Percentiles rank a stretch among this genome's conserved stretches.
These are phyloP conservation scores for Alternaria alternata DNA, from an alignment of 2,329 filamentous ascomycete species.

Conservation along the genomic window DNA sequence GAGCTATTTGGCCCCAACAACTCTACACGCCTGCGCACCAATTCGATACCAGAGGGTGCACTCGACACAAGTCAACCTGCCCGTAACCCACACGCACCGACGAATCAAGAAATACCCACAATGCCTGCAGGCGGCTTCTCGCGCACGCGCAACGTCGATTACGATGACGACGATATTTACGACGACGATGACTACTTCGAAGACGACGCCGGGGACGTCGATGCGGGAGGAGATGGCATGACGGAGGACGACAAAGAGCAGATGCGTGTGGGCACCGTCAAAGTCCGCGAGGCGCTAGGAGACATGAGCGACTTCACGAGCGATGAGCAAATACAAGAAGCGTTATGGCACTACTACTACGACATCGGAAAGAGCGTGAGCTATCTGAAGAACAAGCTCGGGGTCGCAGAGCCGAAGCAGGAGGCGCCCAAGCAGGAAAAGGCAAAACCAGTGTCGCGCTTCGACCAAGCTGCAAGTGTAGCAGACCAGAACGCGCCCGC, in stretches of 20 bases:
- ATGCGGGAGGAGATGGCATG: constrained; percentile 28
- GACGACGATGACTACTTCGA: constrained; percentile 57
- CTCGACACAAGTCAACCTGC: background rate
- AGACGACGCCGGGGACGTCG: constrained; percentile 44
- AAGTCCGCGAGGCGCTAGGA: constrained; percentile 73
- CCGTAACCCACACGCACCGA: background rate
- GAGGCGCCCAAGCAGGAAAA: constrained; percentile 52
- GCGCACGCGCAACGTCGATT: constrained; percentile 57
- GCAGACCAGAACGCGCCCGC: constrained; percentile 52
- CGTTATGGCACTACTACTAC: constrained; percentile 95
- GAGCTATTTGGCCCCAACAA: background rate
- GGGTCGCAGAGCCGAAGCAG: constrained; percentile 32
- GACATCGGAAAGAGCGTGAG: constrained; percentile 85
- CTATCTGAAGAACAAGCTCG: constrained; percentile 72
- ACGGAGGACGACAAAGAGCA: constrained; percentile 53
- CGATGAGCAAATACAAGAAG: constrained; percentile 81
- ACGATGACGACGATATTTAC: constrained; percentile 62
- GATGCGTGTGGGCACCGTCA: constrained; percentile 71
- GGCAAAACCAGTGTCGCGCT: constrained; percentile 41
- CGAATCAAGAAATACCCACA: background rate
- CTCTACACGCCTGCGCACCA: background rate
- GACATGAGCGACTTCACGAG: constrained; percentile 63
- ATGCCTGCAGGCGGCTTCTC: constrained; percentile 50
- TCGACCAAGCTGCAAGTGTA: constrained; percentile 55
- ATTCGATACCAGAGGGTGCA: background rate